Evolutionary conservation across 1,139 yeast species (phyloP).

Genomic region (Scheffersomyces titani): DNA sequence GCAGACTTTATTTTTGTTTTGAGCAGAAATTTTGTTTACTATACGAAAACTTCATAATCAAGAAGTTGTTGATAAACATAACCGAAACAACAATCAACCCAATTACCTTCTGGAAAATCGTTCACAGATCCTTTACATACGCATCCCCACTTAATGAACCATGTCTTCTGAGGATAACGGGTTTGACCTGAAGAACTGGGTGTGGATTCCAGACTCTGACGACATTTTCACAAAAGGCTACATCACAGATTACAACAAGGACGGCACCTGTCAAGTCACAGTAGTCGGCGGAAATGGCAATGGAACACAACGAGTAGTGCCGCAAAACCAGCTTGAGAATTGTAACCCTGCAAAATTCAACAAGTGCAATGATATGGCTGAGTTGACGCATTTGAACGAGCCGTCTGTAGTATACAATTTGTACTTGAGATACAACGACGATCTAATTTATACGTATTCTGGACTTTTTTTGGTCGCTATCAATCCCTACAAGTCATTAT

Average conservation of each 20-base stretch:
- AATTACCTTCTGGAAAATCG: not conserved
- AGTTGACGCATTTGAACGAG: slow-evolving; percentile 88
- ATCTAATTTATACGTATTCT: slow-evolving; percentile 71
- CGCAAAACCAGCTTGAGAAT: slow-evolving; percentile 53
- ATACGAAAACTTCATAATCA: not conserved
- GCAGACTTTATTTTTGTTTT: not conserved
- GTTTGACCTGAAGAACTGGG: slow-evolving; percentile 61
- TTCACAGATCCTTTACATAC: not conserved
- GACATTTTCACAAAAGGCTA: slow-evolving; percentile 71
- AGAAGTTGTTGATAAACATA: not conserved
- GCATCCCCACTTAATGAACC: not conserved
- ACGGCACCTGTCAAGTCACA: slow-evolving; percentile 52
- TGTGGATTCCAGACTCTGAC: slow-evolving; percentile 79
- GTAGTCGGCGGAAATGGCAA: slow-evolving; percentile 45
- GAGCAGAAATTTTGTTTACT: not conserved
- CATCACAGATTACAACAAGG: slow-evolving; percentile 56
- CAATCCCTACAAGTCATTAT: slow-evolving; percentile 80
- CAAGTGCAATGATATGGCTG: slow-evolving; percentile 93
- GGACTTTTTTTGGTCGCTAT: slow-evolving; percentile 95
- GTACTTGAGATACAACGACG: slow-evolving; percentile 72
- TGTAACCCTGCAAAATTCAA: slow-evolving; percentile 93
- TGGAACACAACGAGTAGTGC: slow-evolving; percentile 31
- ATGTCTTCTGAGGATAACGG: slow-evolving; percentile 46
- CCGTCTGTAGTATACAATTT: slow-evolving; percentile 89
- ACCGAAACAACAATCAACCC: not conserved